Percentiles rank a stretch among this genome's conserved stretches.
Evolutionary conservation across 2,329 filamentous ascomycete genomes (phyloP).

Genomic region (Nectriaceae sp.): DNA sequence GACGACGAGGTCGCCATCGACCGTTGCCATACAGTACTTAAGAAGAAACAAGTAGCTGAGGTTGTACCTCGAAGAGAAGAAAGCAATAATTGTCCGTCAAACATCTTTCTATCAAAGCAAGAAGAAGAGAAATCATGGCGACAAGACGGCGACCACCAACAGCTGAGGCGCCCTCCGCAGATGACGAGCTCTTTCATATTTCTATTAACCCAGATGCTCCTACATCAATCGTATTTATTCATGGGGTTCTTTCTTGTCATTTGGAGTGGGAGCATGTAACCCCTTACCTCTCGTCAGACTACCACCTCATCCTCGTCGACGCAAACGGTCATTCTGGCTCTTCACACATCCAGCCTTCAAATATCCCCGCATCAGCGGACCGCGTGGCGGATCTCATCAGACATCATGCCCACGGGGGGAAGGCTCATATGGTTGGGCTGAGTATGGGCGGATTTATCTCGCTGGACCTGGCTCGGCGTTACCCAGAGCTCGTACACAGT

Average conservation of each 20-base stretch:
- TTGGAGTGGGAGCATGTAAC: conserved; percentile 37
- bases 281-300: conserved; percentile 35
- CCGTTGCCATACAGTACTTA: no score
- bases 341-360: conserved; percentile 32
- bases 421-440: conserved; percentile 42
- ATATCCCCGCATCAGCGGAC: conserved; percentile 32
- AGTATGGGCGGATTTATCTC: conserved; percentile 42
- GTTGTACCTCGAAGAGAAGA: no score
- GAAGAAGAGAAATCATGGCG: no score
- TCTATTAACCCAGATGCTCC: conserved; percentile 31
- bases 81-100: no score
- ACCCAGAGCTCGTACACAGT: conserved; percentile 37
- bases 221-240: conserved; percentile 34
- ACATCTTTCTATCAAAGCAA: no score
- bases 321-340: conserved; percentile 42
- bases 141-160: no score
- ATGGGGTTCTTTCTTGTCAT: conserved; percentile 34
- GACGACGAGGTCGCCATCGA: no score
- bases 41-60: no score
- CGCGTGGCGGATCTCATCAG: conserved; percentile 39
- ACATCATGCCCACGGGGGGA: conserved; percentile 34
- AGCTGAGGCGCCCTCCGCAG: no score
- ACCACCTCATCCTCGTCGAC: conserved; percentile 42
- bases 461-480: conserved; percentile 32
- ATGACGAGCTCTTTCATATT: conserved; percentile 27